Conservation (phyloP, 208 protist genomes). For the Leishmania gerbilli region DNA sequence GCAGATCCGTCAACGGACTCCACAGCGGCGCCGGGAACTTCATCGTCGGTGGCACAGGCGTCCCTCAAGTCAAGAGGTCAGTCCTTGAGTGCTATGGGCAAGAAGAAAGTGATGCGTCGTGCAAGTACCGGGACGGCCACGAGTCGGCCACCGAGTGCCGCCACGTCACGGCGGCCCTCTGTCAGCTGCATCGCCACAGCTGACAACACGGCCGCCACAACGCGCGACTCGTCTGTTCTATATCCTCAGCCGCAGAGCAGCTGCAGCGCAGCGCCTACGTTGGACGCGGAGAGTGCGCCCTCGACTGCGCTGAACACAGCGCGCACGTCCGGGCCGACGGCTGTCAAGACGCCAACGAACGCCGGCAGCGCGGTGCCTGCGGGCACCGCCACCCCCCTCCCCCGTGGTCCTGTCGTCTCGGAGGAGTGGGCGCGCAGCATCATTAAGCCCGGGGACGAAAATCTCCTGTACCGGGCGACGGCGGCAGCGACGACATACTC, state of each 20-base stretch:
- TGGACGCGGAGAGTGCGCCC: conserved; percentile 1
- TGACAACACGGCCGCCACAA: conserved; percentile 9
- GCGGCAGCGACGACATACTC: neutral
- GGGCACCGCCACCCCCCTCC: conserved; percentile 2
- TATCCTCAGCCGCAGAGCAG: neutral
- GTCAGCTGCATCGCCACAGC: conserved; percentile 3
- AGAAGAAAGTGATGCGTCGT: conserved; percentile 19
- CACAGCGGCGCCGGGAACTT: neutral
- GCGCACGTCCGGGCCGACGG: neutral
- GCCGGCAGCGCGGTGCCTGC: neutral
- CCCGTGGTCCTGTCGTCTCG: conserved; percentile 56
- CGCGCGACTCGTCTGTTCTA: conserved; percentile 16
- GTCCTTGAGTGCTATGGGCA: neutral
- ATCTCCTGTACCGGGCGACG: conserved; percentile 53
- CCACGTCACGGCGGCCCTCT: conserved; percentile 9
- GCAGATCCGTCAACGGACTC: neutral
- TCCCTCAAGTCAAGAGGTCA: neutral
- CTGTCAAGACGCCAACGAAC: neutral
- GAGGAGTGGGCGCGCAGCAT: conserved; percentile 81
- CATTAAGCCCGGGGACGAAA: conserved; percentile 75
- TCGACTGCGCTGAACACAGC: conserved; percentile 19
- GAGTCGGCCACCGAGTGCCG: neutral
- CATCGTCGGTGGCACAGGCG: neutral
- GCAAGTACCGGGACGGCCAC: neutral
- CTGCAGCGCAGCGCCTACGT: neutral